Evolutionary conservation across 2,329 filamentous ascomycete species (phyloP).

Genomic region (Curvularia spicifera): DNA sequence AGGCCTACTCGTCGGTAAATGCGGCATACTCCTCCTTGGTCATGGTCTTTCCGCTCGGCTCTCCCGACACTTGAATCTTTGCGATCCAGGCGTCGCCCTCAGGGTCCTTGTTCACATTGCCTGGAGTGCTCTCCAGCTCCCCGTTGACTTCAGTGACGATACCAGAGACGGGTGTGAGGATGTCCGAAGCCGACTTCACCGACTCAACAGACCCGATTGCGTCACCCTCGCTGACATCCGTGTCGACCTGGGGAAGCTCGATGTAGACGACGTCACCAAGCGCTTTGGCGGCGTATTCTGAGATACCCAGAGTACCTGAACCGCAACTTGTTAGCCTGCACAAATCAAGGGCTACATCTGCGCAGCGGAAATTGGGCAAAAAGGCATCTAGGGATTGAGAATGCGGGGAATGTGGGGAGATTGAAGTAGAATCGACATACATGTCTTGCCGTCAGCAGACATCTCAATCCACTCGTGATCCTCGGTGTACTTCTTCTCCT

Average conservation of each 20-base stretch:
- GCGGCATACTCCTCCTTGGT: constrained; percentile 76
- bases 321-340: not conserved
- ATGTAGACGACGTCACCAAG: constrained; percentile 98
- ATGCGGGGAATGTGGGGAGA: constrained; percentile 13
- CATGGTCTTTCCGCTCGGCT: constrained; percentile 69
- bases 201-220: constrained; percentile 94
- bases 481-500: constrained; percentile 86
- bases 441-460: constrained; percentile 79
- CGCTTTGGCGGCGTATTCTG: constrained; percentile 85
- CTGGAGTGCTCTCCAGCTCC: constrained; percentile 81
- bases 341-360: not conserved
- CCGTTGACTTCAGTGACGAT: constrained; percentile 76
- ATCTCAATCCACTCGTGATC: constrained; percentile 99
- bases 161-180: constrained; percentile 85
- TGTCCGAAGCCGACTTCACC: constrained; percentile 97
- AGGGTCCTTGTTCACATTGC: constrained; percentile 85
- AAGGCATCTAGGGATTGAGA: not conserved
- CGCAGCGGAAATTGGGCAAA: not conserved
- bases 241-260: constrained; percentile 79
- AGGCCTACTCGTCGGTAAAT: constrained; percentile 64
- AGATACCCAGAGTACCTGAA: constrained; percentile 77
- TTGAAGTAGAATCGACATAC: constrained; percentile 51
- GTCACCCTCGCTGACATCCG: constrained; percentile 76
- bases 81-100: constrained; percentile 94
- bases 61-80: constrained; percentile 79